Evolutionary conservation across 2,329 filamentous ascomycete genomes (phyloP).

Genomic region (Calonectria crousiana): DNA sequence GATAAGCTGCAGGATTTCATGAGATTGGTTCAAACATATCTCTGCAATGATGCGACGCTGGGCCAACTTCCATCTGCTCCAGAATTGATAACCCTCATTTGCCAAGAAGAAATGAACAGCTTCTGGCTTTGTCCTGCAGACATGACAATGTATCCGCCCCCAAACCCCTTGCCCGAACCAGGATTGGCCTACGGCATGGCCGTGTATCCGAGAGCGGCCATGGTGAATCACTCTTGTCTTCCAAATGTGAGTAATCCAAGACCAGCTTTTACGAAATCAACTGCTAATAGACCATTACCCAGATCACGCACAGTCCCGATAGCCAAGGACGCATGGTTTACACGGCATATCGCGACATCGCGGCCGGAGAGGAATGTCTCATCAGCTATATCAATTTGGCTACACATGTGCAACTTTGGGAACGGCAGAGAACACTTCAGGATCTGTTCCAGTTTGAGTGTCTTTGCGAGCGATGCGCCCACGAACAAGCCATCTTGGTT

Average conservation of each 20-base stretch:
- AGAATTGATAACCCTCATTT: constrained; percentile 40
- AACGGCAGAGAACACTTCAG: constrained; percentile 30
- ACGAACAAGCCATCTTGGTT: constrained; percentile 32
- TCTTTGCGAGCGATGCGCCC: constrained; percentile 35
- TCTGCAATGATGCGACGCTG: constrained; percentile 33
- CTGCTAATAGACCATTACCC: background rate
- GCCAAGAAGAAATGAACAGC: constrained; percentile 46
- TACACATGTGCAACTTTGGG: constrained; percentile 19
- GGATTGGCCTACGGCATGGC: constrained; percentile 38
- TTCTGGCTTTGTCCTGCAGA: constrained; percentile 40
- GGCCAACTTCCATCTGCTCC: constrained; percentile 23
- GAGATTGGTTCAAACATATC: constrained; percentile 37
- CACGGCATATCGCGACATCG: constrained; percentile 38
- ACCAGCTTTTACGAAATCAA: background rate
- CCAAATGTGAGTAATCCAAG: constrained; percentile 38
- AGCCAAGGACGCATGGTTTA: constrained; percentile 39
- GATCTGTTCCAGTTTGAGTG: constrained; percentile 42
- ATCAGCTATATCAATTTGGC: constrained; percentile 44
- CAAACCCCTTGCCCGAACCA: constrained; percentile 31
- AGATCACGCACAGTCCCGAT: constrained; percentile 42
- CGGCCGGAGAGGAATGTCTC: constrained; percentile 39
- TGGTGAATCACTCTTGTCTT: constrained; percentile 44
- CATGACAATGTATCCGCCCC: constrained; percentile 13
- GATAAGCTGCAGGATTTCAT: constrained; percentile 40
- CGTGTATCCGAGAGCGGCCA: constrained; percentile 42